These are phyloP conservation scores for Neurospora cerealis DNA, from an alignment of 495 filamentous ascomycete genomes.

Conservation along the genomic window DNA sequence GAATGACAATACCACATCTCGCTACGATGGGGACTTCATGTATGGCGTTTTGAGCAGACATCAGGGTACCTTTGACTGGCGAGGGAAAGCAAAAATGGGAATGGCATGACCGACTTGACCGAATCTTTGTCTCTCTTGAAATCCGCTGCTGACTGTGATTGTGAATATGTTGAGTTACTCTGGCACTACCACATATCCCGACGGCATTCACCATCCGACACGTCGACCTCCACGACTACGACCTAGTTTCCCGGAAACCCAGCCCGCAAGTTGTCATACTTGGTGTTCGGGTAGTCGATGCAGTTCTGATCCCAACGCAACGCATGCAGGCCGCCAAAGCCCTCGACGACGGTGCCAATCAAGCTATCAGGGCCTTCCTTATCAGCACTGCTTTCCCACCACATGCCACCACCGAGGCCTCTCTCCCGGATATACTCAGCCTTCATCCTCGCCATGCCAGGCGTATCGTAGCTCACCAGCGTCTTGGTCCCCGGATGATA, in stretches of 20 bases:
- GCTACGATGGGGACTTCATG: conserved; percentile 17
- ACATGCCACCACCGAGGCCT: conserved; percentile 80
- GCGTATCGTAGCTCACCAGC: conserved; percentile 75
- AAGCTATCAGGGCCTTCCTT: conserved; percentile 55
- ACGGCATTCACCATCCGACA: not conserved
- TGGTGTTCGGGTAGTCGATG: conserved; percentile 59
- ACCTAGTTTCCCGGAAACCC: conserved; percentile 40
- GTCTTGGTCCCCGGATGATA: conserved; percentile 50
- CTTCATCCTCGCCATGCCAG: conserved; percentile 55
- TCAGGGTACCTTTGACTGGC: conserved; percentile 21
- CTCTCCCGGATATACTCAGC: conserved; percentile 54
- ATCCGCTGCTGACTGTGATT: not conserved
- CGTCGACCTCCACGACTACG: not conserved
- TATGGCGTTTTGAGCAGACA: conserved; percentile 26
- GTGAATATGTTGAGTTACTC: not conserved
- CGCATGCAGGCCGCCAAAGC: conserved; percentile 36
- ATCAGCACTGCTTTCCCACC: conserved; percentile 91
- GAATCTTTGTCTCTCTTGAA: not conserved
- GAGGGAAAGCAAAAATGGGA: conserved; percentile 27
- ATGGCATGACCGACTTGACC: conserved; percentile 12
- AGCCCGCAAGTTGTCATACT: conserved; percentile 69
- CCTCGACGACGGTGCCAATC: conserved; percentile 58
- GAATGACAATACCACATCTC: conserved; percentile 17
- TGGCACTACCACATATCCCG: not conserved
- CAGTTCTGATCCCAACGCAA: conserved; percentile 59